phyloP scores from a whole-genome alignment of 1,284 basidiomycete species.

The Vanrija humicola region DNA sequence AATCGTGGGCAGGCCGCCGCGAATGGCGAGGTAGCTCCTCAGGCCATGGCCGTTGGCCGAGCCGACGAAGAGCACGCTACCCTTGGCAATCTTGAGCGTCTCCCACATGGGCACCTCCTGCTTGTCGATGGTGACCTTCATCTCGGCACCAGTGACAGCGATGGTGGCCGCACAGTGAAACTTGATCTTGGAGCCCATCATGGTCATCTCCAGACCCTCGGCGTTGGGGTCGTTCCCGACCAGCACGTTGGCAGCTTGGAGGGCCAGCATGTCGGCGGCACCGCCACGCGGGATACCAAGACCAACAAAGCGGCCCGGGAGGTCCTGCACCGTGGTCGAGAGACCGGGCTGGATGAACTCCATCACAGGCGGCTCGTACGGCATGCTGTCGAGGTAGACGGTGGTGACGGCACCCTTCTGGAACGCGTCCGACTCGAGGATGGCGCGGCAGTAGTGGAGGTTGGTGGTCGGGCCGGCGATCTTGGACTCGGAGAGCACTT shows the following conservation, averaged over 20 bases:
- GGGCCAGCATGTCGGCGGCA: slow-evolving; percentile 62
- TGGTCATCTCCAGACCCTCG: slow-evolving; percentile 60
- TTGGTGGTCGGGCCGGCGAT: slow-evolving; percentile 59
- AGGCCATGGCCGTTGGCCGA: slow-evolving; percentile 51
- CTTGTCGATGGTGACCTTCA: slow-evolving; percentile 53
- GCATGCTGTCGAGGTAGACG: slow-evolving; percentile 52
- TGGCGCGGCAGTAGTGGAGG: slow-evolving; percentile 54
- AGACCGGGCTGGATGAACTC: slow-evolving; percentile 60
- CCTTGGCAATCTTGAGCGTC: slow-evolving; percentile 53
- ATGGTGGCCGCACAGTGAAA: slow-evolving; percentile 58
- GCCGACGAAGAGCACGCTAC: slow-evolving; percentile 53
- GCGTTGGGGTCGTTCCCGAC: slow-evolving; percentile 57
- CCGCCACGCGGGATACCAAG: slow-evolving; percentile 66
- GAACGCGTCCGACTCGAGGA: slow-evolving; percentile 53
- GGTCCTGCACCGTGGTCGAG: slow-evolving; percentile 62
- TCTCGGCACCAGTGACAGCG: slow-evolving; percentile 58
- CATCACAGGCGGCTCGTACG: slow-evolving; percentile 50
- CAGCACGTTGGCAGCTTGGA: slow-evolving; percentile 60
- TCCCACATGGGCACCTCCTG: slow-evolving; percentile 54
- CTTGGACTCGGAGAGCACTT: slow-evolving; percentile 47
- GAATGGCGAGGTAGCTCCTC: slow-evolving; percentile 58
- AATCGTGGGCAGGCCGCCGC: slow-evolving; percentile 61
- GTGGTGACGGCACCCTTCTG: slow-evolving; percentile 56
- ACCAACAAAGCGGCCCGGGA: slow-evolving; percentile 58
- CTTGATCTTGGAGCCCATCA: slow-evolving; percentile 43